Conservation (phyloP, 2,329 filamentous ascomycete genomes). For the Cercospora berteroae region DNA sequence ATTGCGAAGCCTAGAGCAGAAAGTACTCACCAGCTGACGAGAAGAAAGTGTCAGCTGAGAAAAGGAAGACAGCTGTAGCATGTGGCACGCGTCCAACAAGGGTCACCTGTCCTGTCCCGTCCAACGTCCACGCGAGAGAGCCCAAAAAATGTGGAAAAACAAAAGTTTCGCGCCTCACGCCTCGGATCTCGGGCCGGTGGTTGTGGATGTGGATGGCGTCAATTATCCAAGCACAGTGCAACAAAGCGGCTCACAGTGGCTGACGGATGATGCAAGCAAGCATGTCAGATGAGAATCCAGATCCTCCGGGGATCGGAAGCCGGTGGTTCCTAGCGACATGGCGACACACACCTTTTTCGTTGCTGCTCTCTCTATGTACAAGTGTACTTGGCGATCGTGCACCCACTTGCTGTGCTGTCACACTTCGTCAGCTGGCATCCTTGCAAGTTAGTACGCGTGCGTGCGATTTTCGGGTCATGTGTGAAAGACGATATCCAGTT, state of each 20-base stretch:
- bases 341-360: neutral
- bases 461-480: neutral
- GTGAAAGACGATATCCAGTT: neutral
- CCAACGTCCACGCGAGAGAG: neutral
- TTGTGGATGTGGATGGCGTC: neutral
- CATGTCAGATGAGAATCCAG: neutral
- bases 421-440: no score
- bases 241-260: neutral
- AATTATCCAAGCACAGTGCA: neutral
- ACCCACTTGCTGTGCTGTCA: no score
- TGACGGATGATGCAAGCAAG: neutral
- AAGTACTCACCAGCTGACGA: neutral
- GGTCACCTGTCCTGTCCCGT: neutral
- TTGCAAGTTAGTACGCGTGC: neutral
- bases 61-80: no score
- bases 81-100: no score
- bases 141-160: no score
- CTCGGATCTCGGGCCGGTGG: neutral
- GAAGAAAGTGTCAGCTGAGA: no score
- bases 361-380: neutral
- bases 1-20: neutral
- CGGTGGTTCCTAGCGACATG: neutral
- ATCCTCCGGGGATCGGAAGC: neutral
- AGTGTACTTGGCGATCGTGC: neutral
- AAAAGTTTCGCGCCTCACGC: neutral